These are phyloP conservation scores for Xylogone sp. DNA, from an alignment of 2,329 filamentous ascomycete species.

Conservation along the genomic window DNA sequence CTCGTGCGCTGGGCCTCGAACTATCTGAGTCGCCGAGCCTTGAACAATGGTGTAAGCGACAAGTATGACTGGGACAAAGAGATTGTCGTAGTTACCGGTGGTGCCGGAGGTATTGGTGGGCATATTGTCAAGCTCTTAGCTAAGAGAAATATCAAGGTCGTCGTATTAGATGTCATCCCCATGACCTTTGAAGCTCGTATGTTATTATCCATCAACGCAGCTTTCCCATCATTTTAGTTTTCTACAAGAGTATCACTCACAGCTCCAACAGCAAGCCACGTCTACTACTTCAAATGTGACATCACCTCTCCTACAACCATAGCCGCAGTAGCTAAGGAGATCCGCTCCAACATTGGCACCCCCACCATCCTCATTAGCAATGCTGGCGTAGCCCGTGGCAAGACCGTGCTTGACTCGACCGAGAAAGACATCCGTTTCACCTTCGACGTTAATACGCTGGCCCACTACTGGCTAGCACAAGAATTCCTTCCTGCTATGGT, in stretches of 20 bases:
- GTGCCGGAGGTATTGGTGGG: constrained; percentile 69
- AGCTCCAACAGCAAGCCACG: constrained; percentile 39
- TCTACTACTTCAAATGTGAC: constrained; percentile 69
- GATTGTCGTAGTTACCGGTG: constrained; percentile 71
- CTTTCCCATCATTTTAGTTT: neutral
- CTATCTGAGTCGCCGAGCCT: constrained; percentile 45
- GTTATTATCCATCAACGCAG: constrained; percentile 24
- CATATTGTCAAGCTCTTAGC: constrained; percentile 63
- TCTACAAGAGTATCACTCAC: neutral
- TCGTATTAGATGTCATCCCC: constrained; percentile 66
- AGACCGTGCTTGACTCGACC: constrained; percentile 54
- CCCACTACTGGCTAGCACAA: constrained; percentile 63
- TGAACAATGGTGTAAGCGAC: constrained; percentile 48
- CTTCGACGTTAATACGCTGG: constrained; percentile 67
- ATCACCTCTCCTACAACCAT: constrained; percentile 57
- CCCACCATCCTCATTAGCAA: constrained; percentile 73
- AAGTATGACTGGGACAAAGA: constrained; percentile 64
- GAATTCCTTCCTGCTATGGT: constrained; percentile 67
- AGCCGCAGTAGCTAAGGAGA: constrained; percentile 43
- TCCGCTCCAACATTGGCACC: constrained; percentile 54
- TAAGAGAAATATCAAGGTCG: constrained; percentile 61
- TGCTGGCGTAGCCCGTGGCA: constrained; percentile 60
- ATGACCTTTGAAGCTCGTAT: constrained; percentile 49
- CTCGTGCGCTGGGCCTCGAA: constrained; percentile 43
- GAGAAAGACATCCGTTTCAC: constrained; percentile 60